Conservation (phyloP, 768 basidiomycete species). For the Inosperma sp. region DNA sequence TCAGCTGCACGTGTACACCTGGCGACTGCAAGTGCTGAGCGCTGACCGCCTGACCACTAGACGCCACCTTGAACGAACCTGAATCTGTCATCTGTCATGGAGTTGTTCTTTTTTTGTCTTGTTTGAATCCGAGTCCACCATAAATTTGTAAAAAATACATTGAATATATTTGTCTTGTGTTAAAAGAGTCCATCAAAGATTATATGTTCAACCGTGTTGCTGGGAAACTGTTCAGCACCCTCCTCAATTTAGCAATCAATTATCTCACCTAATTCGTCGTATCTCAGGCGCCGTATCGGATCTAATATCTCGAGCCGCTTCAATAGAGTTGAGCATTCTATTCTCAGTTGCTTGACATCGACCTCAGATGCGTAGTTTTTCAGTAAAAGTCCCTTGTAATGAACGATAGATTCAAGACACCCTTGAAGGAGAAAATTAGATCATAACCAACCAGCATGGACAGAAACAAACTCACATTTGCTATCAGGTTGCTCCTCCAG, state of each 20-base stretch:
- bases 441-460: not conserved
- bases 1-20: slow-evolving; percentile 56
- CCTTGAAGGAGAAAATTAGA: slow-evolving; percentile 42
- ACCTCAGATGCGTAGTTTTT: slow-evolving; percentile 36
- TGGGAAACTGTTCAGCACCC: no score
- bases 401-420: slow-evolving; percentile 90
- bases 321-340: slow-evolving; percentile 50
- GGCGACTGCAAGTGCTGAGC: slow-evolving; percentile 65
- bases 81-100: no score
- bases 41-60: no score
- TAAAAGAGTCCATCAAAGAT: no score
- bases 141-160: slow-evolving; percentile 4
- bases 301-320: slow-evolving; percentile 60
- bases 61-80: no score
- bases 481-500: slow-evolving; percentile 87
- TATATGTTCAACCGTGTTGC: no score
- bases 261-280: slow-evolving; percentile 57
- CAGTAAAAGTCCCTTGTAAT: slow-evolving; percentile 74
- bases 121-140: no score
- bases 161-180: not conserved
- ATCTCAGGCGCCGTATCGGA: slow-evolving; percentile 58
- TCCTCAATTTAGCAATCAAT: not conserved
- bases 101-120: no score
- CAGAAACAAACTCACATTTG: slow-evolving; percentile 62
- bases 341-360: slow-evolving; percentile 32